Evolutionary conservation across 2,329 filamentous ascomycete species (phyloP).

Genomic region (Dichotomopilus funicola): DNA sequence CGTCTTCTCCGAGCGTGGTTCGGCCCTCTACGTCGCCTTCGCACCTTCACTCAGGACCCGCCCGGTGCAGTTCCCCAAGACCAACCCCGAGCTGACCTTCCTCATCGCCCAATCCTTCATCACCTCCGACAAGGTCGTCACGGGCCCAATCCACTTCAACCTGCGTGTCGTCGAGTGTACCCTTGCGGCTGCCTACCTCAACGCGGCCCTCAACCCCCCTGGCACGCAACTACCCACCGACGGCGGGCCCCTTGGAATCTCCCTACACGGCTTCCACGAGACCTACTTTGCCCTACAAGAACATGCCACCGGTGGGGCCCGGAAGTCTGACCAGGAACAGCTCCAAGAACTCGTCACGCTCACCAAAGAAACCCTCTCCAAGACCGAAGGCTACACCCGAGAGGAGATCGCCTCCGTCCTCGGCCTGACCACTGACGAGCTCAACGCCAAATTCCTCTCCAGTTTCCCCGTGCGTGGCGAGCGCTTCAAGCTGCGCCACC

Average conservation of each 20-base stretch:
- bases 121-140: slow-evolving; percentile 88
- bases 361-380: slow-evolving; percentile 62
- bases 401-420: slow-evolving; percentile 74
- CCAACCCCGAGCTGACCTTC: slow-evolving; percentile 78
- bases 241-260: slow-evolving; percentile 73
- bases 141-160: slow-evolving; percentile 92
- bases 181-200: slow-evolving; percentile 67
- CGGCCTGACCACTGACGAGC: slow-evolving; percentile 59
- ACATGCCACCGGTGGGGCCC: slow-evolving; percentile 29
- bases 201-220: slow-evolving; percentile 50
- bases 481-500: slow-evolving; percentile 78
- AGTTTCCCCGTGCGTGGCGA: slow-evolving; percentile 86
- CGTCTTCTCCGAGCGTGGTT: slow-evolving; percentile 81
- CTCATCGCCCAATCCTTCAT: slow-evolving; percentile 93
- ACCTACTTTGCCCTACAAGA: slow-evolving; percentile 60
- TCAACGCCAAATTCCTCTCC: slow-evolving; percentile 74
- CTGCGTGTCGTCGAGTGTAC: slow-evolving; percentile 93
- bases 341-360: slow-evolving; percentile 66
- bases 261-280: slow-evolving; percentile 80
- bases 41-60: slow-evolving; percentile 68
- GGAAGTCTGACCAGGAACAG: slow-evolving; percentile 49
- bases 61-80: slow-evolving; percentile 75
- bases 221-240: slow-evolving; percentile 64
- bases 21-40: slow-evolving; percentile 86
- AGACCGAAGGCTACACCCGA: slow-evolving; percentile 80